Evolutionary conservation across 345 rosid species (phyloP), one percentile per base, ranked within the genome.

Genomic region (Anacardium occidentale): DNA sequence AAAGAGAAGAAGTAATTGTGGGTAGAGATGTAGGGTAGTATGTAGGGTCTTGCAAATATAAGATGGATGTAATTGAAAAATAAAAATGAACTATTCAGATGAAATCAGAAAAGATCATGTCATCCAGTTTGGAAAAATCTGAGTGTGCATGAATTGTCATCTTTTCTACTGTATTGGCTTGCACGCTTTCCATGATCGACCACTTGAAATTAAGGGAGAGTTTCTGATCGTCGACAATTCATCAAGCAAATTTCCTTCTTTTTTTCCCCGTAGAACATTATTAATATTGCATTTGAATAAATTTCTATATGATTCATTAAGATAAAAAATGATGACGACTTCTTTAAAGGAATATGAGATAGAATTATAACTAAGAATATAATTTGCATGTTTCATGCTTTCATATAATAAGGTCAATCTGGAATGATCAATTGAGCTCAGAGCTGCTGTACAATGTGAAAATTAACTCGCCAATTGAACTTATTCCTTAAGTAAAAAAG

Each of bases 381-480:
- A 37, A 37, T 37, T 37, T 37, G 42, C 42, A 37, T 37, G 42
- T 5, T 37, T 37, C 42, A 37, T 37, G 42, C 42, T 9, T 37
- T 37, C 7, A 37, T 37, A 37, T 37, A 5, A 29, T 29, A 29
- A 34, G 40, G 40, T 34, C 40, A 2, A 34, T 34, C 7, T 32
- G 48, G 62, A 8, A 56, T 44, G 25, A 73, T 29, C 47, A 70
- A 69, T 34, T 50, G 15, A 47, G 77, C 80, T 68, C 65, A 68
- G 62, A 68, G 54, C 24, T 55, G 21, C 34, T n/a, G 61, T 48
- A 71, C 81, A 55, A 69, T 57, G 77, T 24, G 21, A 42, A 45
- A 51, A n/a, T n/a, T n/a, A n/a, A 6, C 52, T 65, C 17, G 42
- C 44, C 32, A 29, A 29, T 29, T 53, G n/a, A 59, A 24, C 42